These are phyloP conservation scores for Malassezia yamatoensis DNA, from an alignment of 1,284 basidiomycete species.

Conservation along the genomic window DNA sequence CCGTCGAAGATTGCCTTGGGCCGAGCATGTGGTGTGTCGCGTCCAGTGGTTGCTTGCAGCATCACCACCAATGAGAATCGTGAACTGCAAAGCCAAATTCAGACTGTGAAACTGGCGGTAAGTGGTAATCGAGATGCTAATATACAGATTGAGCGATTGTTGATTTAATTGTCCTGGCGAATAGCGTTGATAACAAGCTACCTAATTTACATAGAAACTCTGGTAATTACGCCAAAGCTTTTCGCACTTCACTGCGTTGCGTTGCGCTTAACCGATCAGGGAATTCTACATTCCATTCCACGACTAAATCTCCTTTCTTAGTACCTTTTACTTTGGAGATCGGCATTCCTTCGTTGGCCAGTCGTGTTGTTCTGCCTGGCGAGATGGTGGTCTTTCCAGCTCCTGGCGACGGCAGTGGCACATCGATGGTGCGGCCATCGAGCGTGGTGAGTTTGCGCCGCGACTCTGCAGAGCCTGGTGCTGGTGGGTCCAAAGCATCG, in stretches of 20 bases:
- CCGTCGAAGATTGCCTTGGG: slow-evolving; percentile 89
- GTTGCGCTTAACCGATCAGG: slow-evolving; percentile 30
- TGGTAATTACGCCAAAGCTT: slow-evolving; percentile 20
- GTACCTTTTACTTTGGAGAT: slow-evolving; percentile 40
- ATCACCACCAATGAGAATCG: slow-evolving; percentile 91
- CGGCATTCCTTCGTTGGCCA: slow-evolving; percentile 45
- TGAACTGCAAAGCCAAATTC: slow-evolving; percentile 82
- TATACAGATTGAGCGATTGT: slow-evolving; percentile 37
- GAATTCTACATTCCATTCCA: slow-evolving; percentile 40
- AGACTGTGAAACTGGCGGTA: slow-evolving; percentile 61
- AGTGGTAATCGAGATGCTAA: slow-evolving; percentile 13
- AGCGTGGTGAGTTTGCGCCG: slow-evolving; percentile 29
- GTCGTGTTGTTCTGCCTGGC: slow-evolving; percentile 36
- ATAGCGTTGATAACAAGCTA: background rate
- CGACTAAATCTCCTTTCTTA: slow-evolving; percentile 40
- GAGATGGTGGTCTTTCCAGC: slow-evolving; percentile 27
- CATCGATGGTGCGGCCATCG: slow-evolving; percentile 34
- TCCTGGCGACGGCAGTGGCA: slow-evolving; percentile 32
- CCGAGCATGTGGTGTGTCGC: slow-evolving; percentile 85
- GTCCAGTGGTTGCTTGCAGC: slow-evolving; percentile 88
- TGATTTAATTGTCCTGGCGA: slow-evolving; percentile 21
- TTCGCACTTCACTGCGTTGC: slow-evolving; percentile 30
- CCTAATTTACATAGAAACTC: background rate
- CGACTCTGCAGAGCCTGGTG: slow-evolving; percentile 25
- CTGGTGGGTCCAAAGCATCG: slow-evolving; percentile 44